These are phyloP conservation scores for Apiospora kogelbergensis DNA, from an alignment of 2,329 filamentous ascomycete genomes.

Conservation along the genomic window DNA sequence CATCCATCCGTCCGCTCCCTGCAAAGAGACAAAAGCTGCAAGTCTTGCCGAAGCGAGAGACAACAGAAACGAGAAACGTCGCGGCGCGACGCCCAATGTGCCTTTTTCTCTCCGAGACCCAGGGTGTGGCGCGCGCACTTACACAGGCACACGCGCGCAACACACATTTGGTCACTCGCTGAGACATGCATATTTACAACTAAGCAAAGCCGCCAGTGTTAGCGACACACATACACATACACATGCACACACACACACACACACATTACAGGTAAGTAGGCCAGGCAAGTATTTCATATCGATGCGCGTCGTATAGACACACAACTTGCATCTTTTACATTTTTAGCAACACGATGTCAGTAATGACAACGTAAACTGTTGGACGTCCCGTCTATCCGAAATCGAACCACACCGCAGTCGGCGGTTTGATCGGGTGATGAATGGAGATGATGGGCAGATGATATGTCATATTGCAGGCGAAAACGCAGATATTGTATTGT, in stretches of 20 bases:
- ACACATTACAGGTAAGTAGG: not conserved
- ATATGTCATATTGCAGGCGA: constrained; percentile 1
- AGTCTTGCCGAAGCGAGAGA: not conserved
- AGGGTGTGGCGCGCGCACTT: not conserved
- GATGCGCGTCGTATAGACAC: not conserved
- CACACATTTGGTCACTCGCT: constrained; percentile 6
- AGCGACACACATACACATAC: constrained; percentile 10
- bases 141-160: not conserved
- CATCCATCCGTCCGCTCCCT: not conserved
- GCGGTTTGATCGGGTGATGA: not conserved
- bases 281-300: not conserved
- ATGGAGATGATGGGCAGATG: not conserved
- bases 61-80: not conserved
- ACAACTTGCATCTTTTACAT: not conserved
- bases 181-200: constrained; percentile 10
- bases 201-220: not conserved
- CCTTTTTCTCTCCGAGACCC: not conserved
- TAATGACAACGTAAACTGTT: not conserved
- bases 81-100: not conserved
- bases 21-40: not conserved
- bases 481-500: not conserved
- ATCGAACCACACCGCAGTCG: not conserved
- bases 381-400: not conserved
- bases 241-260: not conserved
- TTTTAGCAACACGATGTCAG: not conserved